Evolutionary conservation across 164 flowering plant species (phyloP).

Genomic region (Aristolochia fimbriata): DNA sequence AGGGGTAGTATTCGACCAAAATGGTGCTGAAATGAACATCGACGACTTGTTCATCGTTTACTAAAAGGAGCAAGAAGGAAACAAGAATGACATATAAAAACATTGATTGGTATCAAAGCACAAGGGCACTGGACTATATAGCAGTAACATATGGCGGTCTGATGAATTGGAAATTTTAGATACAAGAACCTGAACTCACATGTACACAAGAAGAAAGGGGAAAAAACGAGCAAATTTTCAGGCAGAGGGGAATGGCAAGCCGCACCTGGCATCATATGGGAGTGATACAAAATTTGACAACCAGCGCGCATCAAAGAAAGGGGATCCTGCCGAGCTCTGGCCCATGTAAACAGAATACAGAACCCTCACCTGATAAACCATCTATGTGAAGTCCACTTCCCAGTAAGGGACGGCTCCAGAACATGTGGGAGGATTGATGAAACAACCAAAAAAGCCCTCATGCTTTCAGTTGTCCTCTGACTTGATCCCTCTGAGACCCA

Average conservation of each 20-base stretch:
- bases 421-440: background rate
- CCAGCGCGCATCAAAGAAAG: conserved; percentile 10
- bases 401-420: background rate
- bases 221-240: conserved; percentile 1
- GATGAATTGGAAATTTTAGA: conserved; percentile 3
- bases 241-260: background rate
- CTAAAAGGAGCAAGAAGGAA: background rate
- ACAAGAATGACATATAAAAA: background rate
- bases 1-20: no score
- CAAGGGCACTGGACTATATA: background rate
- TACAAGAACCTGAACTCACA: conserved; percentile 18
- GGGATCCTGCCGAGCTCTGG: conserved; percentile 3
- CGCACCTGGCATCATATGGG: conserved; percentile 17
- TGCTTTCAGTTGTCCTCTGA: conserved; percentile 9
- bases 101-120: background rate
- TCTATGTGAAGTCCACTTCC: background rate
- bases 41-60: background rate
- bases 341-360: conserved; percentile 3
- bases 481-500: conserved; percentile 12
- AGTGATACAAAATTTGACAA: conserved; percentile 18
- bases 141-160: conserved; percentile 1
- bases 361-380: conserved; percentile 1
- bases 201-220: conserved; percentile 11
- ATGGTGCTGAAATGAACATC: no score
- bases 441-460: background rate